Conservation (phyloP, 345 rosid genomes). For the Euphorbia tirucalli region DNA sequence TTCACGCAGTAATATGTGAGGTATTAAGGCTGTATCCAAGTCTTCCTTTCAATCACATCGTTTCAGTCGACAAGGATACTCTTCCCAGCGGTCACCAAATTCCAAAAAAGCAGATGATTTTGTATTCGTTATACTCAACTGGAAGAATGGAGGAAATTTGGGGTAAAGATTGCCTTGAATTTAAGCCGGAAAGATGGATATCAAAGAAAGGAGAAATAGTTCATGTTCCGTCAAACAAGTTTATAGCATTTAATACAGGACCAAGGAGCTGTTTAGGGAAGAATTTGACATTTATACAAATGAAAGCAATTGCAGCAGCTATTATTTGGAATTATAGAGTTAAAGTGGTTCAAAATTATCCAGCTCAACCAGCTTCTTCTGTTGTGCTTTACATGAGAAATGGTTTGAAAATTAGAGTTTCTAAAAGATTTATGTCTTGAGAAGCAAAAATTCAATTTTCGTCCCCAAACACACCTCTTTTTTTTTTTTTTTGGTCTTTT, state of each 20-base stretch:
- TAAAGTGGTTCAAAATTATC: constrained; percentile 7
- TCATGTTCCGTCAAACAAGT: constrained; percentile 17
- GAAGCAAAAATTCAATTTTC: too few species aligned
- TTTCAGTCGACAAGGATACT: background rate
- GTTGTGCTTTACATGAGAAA: constrained; percentile 10
- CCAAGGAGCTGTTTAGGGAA: constrained; percentile 21
- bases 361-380: constrained; percentile 1
- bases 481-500: too few species aligned
- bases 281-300: constrained; percentile 3
- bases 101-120: background rate
- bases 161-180: constrained; percentile 24
- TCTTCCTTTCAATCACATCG: constrained; percentile 7
- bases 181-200: constrained; percentile 28
- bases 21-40: constrained; percentile 18
- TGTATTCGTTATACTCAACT: constrained; percentile 11
- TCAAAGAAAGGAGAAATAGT: background rate
- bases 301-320: constrained; percentile 12
- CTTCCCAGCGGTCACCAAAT: constrained; percentile 21
- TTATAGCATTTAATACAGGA: constrained; percentile 11
- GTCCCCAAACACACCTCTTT: too few species aligned
- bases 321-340: constrained; percentile 11
- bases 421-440: background rate
- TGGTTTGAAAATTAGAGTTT: constrained; percentile 14
- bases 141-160: constrained; percentile 22
- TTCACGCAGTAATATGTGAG: constrained; percentile 22